Base-by-base conservation (phyloP, 129 eudicot genomes). In the Helichrysum umbraculigerum region DNA sequence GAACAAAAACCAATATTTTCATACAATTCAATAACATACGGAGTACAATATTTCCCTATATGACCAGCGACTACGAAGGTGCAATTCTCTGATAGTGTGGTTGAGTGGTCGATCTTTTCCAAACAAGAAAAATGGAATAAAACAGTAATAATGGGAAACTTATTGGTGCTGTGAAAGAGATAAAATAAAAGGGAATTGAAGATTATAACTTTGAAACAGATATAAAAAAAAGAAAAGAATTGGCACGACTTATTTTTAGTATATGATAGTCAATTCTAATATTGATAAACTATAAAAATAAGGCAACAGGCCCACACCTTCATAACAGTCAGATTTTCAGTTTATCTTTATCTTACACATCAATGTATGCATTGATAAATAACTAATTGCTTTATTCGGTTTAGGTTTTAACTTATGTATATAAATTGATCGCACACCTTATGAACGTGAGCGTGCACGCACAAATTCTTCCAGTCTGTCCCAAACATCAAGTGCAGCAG, bases 401-500 rank as follows among this genome's bases (percentile, higher is more conserved):
- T 7, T 5, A 57, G 29, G 9, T 4, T 28, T 67, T 28, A 58
- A 28, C 19, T 77, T 30, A n/a, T 60, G 70, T 66, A 34, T 14
- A 22, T 52, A 3, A 12, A 51, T 22, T 39, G 34, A 28, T 51
- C 52, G 60, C 74, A 70, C 29, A 86, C 87, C 79, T 87, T 87
- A 93, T 61, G 90, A 83, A 76, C 81, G 96, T 52, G 98, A 94
- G 19, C 97, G 86, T 61, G 98, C 88, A n/a, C 98, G 88, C 87
- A 91, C 85, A 60, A 94, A 90, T 77, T 94, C 96, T 88, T 94
- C 99, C 64, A 95, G 85, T 67, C 88, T 89, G 50, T 89, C 96
- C 99, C 99, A 95, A 54, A 95, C 97, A 83, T 95, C 97, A 70
- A 95, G 92, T 30, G 97, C 99, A 37, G 99, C 99, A 60, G 99